phyloP scores from a whole-genome alignment of 2,329 filamentous ascomycete genomes.

The Triangularia verruculosa region DNA sequence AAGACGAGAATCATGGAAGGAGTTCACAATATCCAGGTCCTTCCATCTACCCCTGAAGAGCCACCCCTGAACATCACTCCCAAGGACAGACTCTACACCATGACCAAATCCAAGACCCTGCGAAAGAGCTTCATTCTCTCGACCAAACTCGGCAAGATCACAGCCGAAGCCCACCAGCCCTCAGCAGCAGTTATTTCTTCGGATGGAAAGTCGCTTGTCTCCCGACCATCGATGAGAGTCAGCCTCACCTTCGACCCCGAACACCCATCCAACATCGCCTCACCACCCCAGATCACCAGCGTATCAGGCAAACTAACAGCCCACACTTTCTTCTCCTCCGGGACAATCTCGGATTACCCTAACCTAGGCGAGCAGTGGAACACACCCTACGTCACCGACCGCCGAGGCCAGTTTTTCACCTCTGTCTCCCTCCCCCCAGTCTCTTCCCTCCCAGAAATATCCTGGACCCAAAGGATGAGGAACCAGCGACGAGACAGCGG shows the following conservation, averaged over 20 bases:
- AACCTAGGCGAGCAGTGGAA: constrained; percentile 45
- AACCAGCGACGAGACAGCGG: constrained; percentile 50
- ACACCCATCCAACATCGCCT: constrained; percentile 35
- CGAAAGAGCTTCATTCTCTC: constrained; percentile 50
- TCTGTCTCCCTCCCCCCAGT: constrained; percentile 41
- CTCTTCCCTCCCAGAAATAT: constrained; percentile 32
- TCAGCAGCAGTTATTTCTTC: constrained; percentile 48
- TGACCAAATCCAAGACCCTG: constrained; percentile 50
- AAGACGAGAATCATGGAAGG: constrained; percentile 30
- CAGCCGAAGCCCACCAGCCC: constrained; percentile 42
- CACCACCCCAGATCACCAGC: constrained; percentile 47
- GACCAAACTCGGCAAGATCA: constrained; percentile 49
- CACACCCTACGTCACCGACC: constrained; percentile 37
- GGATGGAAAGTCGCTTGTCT: constrained; percentile 43
- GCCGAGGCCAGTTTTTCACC: constrained; percentile 46
- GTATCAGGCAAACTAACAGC: constrained; percentile 51
- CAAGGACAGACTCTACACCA: constrained; percentile 48
- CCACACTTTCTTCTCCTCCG: constrained; percentile 51
- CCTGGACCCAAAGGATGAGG: constrained; percentile 42
- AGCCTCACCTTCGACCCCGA: constrained; percentile 48
- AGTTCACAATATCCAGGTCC: constrained; percentile 45
- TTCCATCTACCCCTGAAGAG: constrained; percentile 49
- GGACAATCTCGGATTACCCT: constrained; percentile 45
- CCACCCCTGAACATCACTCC: constrained; percentile 49
- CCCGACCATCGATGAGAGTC: constrained; percentile 43